Conservation (phyloP, 495 filamentous ascomycete species). For the Penicillium coffeae region DNA sequence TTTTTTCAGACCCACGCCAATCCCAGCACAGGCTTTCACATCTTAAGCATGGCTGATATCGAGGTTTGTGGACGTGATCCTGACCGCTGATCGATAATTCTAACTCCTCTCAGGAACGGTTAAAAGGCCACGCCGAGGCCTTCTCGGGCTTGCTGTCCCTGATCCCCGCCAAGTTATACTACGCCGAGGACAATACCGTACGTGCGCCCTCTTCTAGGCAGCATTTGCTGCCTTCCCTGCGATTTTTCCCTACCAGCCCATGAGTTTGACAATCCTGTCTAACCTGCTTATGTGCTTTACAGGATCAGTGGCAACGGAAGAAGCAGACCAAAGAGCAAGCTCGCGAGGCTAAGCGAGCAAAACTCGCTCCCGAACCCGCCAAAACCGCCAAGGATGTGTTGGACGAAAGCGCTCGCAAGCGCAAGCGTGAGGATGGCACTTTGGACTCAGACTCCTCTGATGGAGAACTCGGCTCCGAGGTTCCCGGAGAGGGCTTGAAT, state of each 20-base stretch:
- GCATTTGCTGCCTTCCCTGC: conserved; percentile 3
- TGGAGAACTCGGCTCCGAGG: conserved; percentile 42
- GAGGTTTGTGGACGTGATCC: conserved; percentile 33
- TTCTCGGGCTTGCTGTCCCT: conserved; percentile 90
- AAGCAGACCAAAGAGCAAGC: conserved; percentile 85
- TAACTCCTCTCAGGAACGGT: conserved; percentile 58
- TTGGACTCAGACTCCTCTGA: conserved; percentile 38
- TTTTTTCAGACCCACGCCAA: conserved; percentile 8
- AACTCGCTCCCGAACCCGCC: conserved; percentile 72
- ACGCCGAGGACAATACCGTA: conserved; percentile 81
- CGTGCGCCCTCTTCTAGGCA: conserved; percentile 33
- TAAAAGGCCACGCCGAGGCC: conserved; percentile 77
- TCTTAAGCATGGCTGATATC: conserved; percentile 42
- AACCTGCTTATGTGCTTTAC: conserved; percentile 27
- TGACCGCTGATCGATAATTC: neutral
- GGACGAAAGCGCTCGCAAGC: conserved; percentile 74
- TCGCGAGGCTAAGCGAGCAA: conserved; percentile 70
- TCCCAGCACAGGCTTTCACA: conserved; percentile 27
- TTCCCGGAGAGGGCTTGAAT: conserved; percentile 39
- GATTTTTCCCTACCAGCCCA: conserved; percentile 2
- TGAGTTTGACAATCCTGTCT: conserved; percentile 27
- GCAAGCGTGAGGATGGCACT: conserved; percentile 55
- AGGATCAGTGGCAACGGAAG: conserved; percentile 84
- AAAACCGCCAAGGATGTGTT: conserved; percentile 81
- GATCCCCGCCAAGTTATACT: conserved; percentile 91